These are phyloP conservation scores for Syzygium aqueum DNA, from an alignment of 345 rosid genomes.

Conservation along the genomic window DNA sequence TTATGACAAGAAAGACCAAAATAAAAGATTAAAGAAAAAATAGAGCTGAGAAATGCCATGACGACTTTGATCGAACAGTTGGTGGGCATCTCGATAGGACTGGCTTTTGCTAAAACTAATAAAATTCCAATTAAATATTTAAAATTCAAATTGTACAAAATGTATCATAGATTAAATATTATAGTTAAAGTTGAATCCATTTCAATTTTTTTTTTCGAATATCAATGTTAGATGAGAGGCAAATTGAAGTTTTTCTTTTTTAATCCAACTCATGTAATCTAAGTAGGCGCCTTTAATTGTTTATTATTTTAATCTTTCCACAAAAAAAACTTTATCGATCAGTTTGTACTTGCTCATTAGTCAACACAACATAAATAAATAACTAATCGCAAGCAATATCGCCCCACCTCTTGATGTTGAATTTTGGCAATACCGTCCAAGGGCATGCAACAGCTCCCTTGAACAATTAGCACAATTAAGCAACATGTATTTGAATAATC, in stretches of 20 bases:
- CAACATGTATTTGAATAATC: background rate
- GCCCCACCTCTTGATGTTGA: background rate
- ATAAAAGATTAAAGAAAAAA: background rate
- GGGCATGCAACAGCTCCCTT: background rate
- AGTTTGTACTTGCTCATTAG: background rate
- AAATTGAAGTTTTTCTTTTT: background rate
- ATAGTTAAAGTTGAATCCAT: background rate
- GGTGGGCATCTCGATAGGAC: background rate
- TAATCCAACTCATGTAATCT: background rate
- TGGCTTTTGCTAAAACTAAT: background rate
- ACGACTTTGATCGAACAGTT: background rate
- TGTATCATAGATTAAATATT: background rate
- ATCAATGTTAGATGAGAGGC: background rate
- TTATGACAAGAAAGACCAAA: background rate
- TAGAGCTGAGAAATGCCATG: background rate
- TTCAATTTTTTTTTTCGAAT: background rate
- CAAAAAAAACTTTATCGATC: background rate
- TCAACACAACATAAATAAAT: background rate
- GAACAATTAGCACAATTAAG: background rate
- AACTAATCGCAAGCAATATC: no score
- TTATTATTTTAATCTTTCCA: background rate
- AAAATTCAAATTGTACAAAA: background rate
- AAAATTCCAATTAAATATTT: no score
- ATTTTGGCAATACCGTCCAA: background rate
- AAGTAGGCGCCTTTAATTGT: background rate